Evolutionary conservation across 192 early-diverging fungal species (phyloP).

Genomic region (Coemansia sp.): DNA sequence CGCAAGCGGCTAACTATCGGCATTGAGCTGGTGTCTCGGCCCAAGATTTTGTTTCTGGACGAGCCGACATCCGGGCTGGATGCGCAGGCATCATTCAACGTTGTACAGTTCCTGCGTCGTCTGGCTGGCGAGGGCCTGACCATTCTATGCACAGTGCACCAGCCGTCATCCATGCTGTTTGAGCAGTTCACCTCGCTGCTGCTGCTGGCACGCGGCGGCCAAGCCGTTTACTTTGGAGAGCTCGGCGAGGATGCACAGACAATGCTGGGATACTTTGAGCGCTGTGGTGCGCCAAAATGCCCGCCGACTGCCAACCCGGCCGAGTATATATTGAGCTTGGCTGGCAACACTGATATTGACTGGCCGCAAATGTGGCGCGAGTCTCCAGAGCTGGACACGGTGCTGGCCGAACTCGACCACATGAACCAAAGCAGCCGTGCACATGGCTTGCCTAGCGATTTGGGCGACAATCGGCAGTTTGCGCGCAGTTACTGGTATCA

Average conservation of each 20-base stretch:
- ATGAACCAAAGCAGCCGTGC: conserved; percentile 31
- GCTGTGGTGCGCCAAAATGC: conserved; percentile 68
- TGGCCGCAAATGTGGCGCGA: conserved; percentile 75
- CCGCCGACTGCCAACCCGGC: conserved; percentile 72
- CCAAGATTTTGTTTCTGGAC: conserved; percentile 74
- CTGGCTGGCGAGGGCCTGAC: conserved; percentile 60
- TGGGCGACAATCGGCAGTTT: conserved; percentile 29
- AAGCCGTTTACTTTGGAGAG: conserved; percentile 80
- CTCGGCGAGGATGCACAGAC: conserved; percentile 64
- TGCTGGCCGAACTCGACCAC: conserved; percentile 57
- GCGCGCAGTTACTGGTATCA: conserved; percentile 50
- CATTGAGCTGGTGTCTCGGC: conserved; percentile 70
- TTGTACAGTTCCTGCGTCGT: conserved; percentile 65
- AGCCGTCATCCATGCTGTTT: conserved; percentile 72
- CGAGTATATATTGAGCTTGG: conserved; percentile 82
- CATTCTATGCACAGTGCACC: conserved; percentile 75
- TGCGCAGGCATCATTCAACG: conserved; percentile 67
- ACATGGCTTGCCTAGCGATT: conserved; percentile 2
- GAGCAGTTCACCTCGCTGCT: conserved; percentile 74
- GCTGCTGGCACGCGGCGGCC: conserved; percentile 72
- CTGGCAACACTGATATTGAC: conserved; percentile 59
- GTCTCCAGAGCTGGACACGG: conserved; percentile 51
- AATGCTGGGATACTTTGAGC: conserved; percentile 76
- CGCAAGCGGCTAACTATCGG: conserved; percentile 78
- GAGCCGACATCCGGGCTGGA: conserved; percentile 79